Evolutionary conservation across 202 grass and related monocot species (phyloP), one percentile per base, ranked within the genome.

Genomic region (Miscanthus sacchariflorus): DNA sequence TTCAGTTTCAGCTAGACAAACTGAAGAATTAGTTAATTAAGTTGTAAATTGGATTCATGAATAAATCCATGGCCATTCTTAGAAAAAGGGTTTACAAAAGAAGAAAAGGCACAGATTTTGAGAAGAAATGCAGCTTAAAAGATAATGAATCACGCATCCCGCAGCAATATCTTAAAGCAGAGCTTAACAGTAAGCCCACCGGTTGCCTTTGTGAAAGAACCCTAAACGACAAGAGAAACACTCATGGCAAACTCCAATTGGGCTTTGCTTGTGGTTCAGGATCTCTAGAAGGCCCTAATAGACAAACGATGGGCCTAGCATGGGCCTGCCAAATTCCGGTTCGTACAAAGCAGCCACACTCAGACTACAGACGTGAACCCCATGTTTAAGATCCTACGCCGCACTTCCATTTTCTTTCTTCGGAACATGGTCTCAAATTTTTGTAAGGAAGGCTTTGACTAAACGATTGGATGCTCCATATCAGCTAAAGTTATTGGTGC

Each of bases 401-500:
- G 68, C 67, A 59, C 71, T 52, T 56, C 33, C 7, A 39, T 45
- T 77, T 52, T 70, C 12, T n/a, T 42, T n/a, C 9, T 79, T 66
- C 65, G 10, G 72, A 33, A 70, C 35, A 76, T 76, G 27, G 65
- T 7, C 12, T 43, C 7, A 84, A 12, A 68, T 33, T 77, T 25
- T 25, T 77, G 15, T 65, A 85, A 88, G 52, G 52, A 56, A 56
- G 33, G 65, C 64, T 83, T 54, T 23, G 35, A 72, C 74, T 58
- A 65, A 72, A 67, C 43, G 65, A 44, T 43, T n/a, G 18, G 9
- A 74, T 65, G 6, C 2, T 24, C 44, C 38, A 15, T 72, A 70
- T 45, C 44, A 63, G 70, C 86, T 52, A 45, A 49, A 85, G 78
- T 86, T 58, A 89, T 25, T 86, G 87, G 82, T 24, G 59, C 15